phyloP scores from a whole-genome alignment of 805 yeast species.

The Metschnikowia aberdeeniae region DNA sequence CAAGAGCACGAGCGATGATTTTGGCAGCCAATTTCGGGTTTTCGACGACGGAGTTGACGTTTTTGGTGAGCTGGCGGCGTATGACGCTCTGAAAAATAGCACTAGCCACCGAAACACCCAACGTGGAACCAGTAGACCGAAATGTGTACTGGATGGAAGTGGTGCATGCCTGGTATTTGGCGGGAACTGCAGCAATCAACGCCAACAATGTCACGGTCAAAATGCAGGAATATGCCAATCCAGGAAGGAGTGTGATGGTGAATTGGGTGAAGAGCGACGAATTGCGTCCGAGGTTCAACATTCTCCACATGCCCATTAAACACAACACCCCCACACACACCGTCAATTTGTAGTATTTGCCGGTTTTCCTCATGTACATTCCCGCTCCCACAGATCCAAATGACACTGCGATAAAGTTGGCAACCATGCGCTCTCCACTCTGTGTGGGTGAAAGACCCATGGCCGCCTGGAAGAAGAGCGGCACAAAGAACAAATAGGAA shows the following conservation, averaged over 20 bases:
- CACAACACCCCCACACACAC: constrained; percentile 40
- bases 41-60: constrained; percentile 7
- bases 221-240: constrained; percentile 62
- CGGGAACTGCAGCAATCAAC: constrained; percentile 70
- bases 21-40: constrained; percentile 32
- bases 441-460: constrained; percentile 49
- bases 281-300: constrained; percentile 28
- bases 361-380: constrained; percentile 60
- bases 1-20: constrained; percentile 51
- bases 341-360: constrained; percentile 53
- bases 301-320: constrained; percentile 42
- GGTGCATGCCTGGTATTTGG: constrained; percentile 71
- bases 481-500: constrained; percentile 63
- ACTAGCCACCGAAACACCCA: constrained; percentile 70
- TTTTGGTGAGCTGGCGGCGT: constrained; percentile 16
- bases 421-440: constrained; percentile 55
- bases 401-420: constrained; percentile 68
- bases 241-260: constrained; percentile 47
- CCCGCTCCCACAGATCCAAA: constrained; percentile 67
- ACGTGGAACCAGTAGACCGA: constrained; percentile 80
- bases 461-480: constrained; percentile 61
- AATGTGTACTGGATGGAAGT: constrained; percentile 89
- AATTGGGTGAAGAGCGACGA: constrained; percentile 38
- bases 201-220: constrained; percentile 72
- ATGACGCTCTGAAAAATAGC: constrained; percentile 59